Evolutionary conservation across 805 yeast genomes (phyloP), one percentile per base, ranked within the genome.

Genomic region (Cyberlindnera mississippiensis): DNA sequence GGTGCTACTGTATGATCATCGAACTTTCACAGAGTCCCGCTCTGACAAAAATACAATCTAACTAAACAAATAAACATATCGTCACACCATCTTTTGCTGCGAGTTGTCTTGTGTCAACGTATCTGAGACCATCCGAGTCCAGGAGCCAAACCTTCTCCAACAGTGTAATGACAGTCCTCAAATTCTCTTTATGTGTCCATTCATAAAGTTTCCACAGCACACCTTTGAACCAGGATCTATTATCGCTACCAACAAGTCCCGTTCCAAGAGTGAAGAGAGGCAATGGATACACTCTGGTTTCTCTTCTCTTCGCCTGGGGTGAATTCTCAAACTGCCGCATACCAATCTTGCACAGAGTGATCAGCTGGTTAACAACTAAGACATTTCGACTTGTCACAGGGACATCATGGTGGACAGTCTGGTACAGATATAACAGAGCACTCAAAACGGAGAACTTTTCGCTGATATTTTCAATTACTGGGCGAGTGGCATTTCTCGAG

Each of bases 241-340:
- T 35, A 4, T 14, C 19, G 13, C 14, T n/a, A 3, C 42, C 42
- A 20, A 38, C 34, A 18, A 39, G 26, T 14, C 28, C 42, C 3
- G 39, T 42, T 12, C 46, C 46, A 11, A 43, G 31, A 2, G 40
- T 24, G 15, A 38, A 43, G 14, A 38, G 18, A 6, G 46, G 37
- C 28, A 43, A 15, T 4, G 42, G 42, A 10, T 19, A 38, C 16
- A 35, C 22, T 3, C 9, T 22, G 13, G 12, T n/a, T 13, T 20
- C 28, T 11, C 24, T n/a, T 14, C 8, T 34, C 28, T n/a, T 4
- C 30, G 18, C 33, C 18, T n/a, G 19, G 15, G 13, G 13, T 4
- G 20, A 22, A 6, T 19, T 15, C 11, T 22, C 35, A 20, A 43
- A 17, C n/a, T 13, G 35, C 32, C 34, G 22, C 35, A 43, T 6